Conservation (phyloP, 169 alveolate species). For the Plasmodium chabaudi region DNA sequence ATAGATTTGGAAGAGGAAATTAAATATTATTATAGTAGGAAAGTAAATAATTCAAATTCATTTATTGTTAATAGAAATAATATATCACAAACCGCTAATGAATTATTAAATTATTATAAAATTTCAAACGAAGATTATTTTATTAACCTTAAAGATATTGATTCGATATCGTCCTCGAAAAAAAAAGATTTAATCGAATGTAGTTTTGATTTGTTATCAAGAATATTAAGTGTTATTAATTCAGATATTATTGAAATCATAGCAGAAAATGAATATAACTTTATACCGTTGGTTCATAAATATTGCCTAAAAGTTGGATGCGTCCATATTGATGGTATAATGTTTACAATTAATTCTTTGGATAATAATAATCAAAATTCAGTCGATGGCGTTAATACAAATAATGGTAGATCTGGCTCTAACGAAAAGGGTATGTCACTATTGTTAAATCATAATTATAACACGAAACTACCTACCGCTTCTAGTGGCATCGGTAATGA, state of each 20-base stretch:
- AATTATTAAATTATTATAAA: slow-evolving; percentile 59
- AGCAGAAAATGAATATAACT: slow-evolving; percentile 58
- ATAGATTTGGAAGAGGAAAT: slow-evolving; percentile 76
- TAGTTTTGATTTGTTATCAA: slow-evolving; percentile 72
- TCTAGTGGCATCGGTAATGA: too few relatives aligned
- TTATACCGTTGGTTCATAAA: slow-evolving; percentile 74
- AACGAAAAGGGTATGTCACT: background rate
- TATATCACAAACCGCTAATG: slow-evolving; percentile 67
- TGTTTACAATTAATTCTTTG: background rate
- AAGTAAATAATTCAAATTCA: slow-evolving; percentile 32
- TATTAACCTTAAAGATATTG: slow-evolving; percentile 55
- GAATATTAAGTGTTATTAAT: slow-evolving; percentile 74
- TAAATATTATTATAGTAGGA: slow-evolving; percentile 58
- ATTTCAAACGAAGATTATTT: slow-evolving; percentile 64
- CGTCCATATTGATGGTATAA: slow-evolving; percentile 33
- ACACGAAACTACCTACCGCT: background rate
- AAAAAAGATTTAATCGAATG: slow-evolving; percentile 74
- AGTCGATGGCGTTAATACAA: background rate
- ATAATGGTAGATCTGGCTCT: background rate
- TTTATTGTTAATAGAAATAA: slow-evolving; percentile 57
- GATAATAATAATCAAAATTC: background rate
- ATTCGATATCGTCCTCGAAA: slow-evolving; percentile 62
- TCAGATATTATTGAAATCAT: slow-evolving; percentile 49
- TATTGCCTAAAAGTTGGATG: slow-evolving; percentile 56
- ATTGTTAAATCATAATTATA: background rate